Base-by-base conservation (phyloP, 345 rosid species). In the Salix brachista region DNA sequence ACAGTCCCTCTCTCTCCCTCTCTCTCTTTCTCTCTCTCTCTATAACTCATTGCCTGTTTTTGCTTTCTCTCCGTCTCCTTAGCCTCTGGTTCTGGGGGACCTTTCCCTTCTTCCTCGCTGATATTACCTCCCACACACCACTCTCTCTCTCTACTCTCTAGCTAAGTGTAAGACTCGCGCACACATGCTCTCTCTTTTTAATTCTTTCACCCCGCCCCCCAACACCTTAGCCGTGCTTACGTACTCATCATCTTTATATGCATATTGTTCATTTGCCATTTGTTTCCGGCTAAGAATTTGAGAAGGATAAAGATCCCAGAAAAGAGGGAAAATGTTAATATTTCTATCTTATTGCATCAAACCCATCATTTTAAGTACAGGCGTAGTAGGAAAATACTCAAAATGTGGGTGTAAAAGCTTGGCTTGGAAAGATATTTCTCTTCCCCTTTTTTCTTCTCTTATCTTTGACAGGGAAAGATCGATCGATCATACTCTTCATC, bases 11-110 rank as follows among this genome's bases (percentile, higher is more conserved):
- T 48, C 64, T 39, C 67, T 18, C 30, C 42, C 41, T 88, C 4
- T n/a, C 26, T 56, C 2, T n/a, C 74, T 8, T 82, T 25, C 75
- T 30, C 41, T 88, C 4, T n/a, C 26, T n/a, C 2, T n/a, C 74
- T 8, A 78, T 10, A 64, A 18, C 52, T n/a, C 75, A 30, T 34
- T 23, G 69, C 39, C 75, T 66, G 77, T 67, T 42, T 73, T 69
- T 67, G 74, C 89, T 87, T 86, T 90, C 89, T 89, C 94, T 87
- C 85, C 97, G 94, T 72, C 83, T 86, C 92, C 97, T 89, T 86
- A 86, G 97, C 89, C 94, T 85, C 86, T 89, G 90, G 89, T 83
- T 61, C 71, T 85, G 97, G 94, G 97, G 88, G 88, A 85, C 79
- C 84, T 83, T 87, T 86, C 67, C 80, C 82, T 65, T 60, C 68